phyloP scores from a whole-genome alignment of 805 yeast genomes.

The Wickerhamomyces canadensis region DNA sequence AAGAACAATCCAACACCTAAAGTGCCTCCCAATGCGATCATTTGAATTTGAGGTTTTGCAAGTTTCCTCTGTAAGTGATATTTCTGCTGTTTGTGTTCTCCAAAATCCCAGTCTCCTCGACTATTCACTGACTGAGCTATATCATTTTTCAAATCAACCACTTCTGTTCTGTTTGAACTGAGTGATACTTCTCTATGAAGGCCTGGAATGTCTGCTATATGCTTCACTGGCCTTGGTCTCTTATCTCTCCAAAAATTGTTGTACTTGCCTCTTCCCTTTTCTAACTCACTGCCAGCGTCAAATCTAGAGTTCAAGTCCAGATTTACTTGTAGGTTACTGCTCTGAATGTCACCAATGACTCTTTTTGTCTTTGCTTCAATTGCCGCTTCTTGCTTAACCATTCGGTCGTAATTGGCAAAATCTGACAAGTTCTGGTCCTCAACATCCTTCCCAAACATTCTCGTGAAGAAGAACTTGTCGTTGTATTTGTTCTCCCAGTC shows the following conservation, averaged over 20 bases:
- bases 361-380: constrained; percentile 24
- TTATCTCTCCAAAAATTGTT: neutral
- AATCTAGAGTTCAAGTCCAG: constrained; percentile 18
- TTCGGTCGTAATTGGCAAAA: constrained; percentile 29
- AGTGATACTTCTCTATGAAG: neutral
- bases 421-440: constrained; percentile 20
- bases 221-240: neutral
- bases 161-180: constrained; percentile 20
- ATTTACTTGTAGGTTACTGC: constrained; percentile 16
- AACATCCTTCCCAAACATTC: constrained; percentile 11
- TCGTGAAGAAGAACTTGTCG: constrained; percentile 26
- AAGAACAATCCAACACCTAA: constrained; percentile 71
- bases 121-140: constrained; percentile 2
- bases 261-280: neutral
- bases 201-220: no score
- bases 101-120: constrained; percentile 1
- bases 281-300: constrained; percentile 20
- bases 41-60: constrained; percentile 63
- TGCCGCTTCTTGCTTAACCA: constrained; percentile 27
- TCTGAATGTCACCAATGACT: constrained; percentile 11
- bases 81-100: constrained; percentile 3
- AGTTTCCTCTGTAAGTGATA: constrained; percentile 48
- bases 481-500: constrained; percentile 17
- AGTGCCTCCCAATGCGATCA: constrained; percentile 76
- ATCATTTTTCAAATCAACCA: constrained; percentile 18